Percentiles rank a stretch among this genome's conserved stretches.
Conservation (phyloP, 2,329 filamentous ascomycete species). For the Aspergillus sp. region DNA sequence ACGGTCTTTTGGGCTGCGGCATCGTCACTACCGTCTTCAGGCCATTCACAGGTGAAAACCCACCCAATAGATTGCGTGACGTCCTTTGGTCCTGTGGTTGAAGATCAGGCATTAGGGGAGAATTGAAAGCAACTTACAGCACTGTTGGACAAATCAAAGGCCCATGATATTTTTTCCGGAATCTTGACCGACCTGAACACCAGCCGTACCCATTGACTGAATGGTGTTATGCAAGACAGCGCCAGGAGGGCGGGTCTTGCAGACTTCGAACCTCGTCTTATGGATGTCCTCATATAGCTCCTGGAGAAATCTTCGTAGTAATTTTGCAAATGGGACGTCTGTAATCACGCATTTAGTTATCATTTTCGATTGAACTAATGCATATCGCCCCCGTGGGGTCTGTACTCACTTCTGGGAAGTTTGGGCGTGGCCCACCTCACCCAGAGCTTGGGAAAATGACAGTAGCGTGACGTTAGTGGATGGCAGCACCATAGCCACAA, state of each 20-base stretch:
- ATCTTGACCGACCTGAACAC: conserved; percentile 9
- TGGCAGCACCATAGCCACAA: not conserved
- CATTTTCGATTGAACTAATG: not conserved
- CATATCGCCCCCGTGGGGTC: not conserved
- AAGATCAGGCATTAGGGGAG: too few relatives aligned
- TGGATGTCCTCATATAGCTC: conserved; percentile 12
- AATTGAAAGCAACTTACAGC: not conserved
- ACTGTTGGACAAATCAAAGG: not conserved
- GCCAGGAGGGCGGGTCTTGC: not conserved
- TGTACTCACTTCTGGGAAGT: not conserved
- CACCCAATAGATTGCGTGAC: not conserved
- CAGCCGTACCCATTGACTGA: conserved; percentile 9
- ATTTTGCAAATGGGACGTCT: conserved; percentile 7
- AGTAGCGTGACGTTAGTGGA: not conserved
- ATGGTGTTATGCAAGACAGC: not conserved
- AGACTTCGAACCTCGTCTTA: not conserved
- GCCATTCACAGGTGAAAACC: not conserved
- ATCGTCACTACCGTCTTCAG: not conserved
- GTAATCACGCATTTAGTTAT: not conserved
- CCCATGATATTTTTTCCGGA: conserved; percentile 14
- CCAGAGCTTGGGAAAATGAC: not conserved
- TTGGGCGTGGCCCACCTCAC: not conserved
- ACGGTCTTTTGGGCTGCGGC: not conserved
- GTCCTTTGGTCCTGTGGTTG: not conserved
- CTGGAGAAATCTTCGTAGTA: conserved; percentile 6